Conservation (phyloP, 805 yeast genomes). For the Phaffomyces antillensis region DNA sequence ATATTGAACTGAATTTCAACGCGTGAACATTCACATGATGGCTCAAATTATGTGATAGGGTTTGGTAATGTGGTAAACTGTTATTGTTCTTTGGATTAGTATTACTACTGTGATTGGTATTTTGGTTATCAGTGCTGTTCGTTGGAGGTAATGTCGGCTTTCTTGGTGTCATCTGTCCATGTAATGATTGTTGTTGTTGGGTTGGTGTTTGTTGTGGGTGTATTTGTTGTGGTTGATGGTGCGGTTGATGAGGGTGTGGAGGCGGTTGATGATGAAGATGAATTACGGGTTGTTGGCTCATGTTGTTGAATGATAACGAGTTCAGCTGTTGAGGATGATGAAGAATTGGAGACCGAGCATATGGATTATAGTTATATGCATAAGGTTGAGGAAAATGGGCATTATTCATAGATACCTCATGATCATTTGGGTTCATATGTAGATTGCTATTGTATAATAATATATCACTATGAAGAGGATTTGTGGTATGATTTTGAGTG, state of each 20-base stretch:
- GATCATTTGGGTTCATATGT: not conserved
- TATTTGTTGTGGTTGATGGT: not conserved
- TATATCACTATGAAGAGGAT: not conserved
- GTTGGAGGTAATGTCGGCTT: not conserved
- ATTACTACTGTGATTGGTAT: not conserved
- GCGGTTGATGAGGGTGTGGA: slow-evolving; percentile 1
- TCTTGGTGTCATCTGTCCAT: not conserved
- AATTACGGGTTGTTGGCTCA: not conserved
- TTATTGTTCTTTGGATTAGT: not conserved
- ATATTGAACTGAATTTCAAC: not conserved
- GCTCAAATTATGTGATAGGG: not conserved
- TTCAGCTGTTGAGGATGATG: not conserved
- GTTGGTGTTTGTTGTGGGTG: not conserved
- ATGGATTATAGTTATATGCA: too few relatives aligned
- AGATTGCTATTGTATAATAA: not conserved
- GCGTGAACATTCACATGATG: not conserved
- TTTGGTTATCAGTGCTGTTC: not conserved
- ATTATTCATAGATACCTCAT: not conserved
- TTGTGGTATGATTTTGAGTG: too few relatives aligned
- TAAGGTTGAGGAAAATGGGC: not conserved
- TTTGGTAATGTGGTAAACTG: not conserved
- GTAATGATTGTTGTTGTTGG: not conserved
- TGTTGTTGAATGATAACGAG: not conserved
- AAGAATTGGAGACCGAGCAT: not conserved
- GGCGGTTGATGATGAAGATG: not conserved